Conservation (phyloP, 306 rosid species). For the Pyrus communis region DNA sequence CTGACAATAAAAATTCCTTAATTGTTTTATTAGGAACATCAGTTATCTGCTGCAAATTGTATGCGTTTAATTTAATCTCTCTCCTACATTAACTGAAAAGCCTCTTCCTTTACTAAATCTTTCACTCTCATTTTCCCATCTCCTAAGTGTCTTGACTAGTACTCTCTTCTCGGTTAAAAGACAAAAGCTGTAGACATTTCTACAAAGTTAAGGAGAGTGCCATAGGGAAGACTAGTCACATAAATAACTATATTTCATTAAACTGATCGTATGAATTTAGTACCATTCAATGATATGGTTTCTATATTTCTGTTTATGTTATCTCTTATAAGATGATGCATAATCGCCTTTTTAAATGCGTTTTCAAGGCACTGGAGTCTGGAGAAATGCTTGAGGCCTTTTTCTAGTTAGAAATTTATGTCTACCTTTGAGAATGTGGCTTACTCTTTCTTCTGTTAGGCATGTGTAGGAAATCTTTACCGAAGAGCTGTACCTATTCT, state of each 20-base stretch:
- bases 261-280: not conserved
- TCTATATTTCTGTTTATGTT: not conserved
- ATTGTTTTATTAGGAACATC: not conserved
- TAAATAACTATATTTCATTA: not conserved
- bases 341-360: not conserved
- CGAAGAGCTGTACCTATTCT: not conserved
- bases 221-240: not conserved
- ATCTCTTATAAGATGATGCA: not conserved
- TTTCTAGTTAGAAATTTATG: not conserved
- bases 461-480: not conserved
- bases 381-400: not conserved
- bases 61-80: not conserved
- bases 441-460: not conserved
- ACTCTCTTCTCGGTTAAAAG: not conserved
- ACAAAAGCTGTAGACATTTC: not conserved
- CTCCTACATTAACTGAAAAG: not conserved
- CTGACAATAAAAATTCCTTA: not conserved
- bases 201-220: not conserved
- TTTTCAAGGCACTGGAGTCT: not conserved
- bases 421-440: not conserved
- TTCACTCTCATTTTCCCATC: not conserved
- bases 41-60: not conserved
- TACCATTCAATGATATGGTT: not conserved
- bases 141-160: not conserved
- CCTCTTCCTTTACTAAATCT: not conserved